Evolutionary conservation across 192 early-diverging fungal species (phyloP), one percentile per base, ranked within the genome.

Genomic region (Podila horticola): DNA sequence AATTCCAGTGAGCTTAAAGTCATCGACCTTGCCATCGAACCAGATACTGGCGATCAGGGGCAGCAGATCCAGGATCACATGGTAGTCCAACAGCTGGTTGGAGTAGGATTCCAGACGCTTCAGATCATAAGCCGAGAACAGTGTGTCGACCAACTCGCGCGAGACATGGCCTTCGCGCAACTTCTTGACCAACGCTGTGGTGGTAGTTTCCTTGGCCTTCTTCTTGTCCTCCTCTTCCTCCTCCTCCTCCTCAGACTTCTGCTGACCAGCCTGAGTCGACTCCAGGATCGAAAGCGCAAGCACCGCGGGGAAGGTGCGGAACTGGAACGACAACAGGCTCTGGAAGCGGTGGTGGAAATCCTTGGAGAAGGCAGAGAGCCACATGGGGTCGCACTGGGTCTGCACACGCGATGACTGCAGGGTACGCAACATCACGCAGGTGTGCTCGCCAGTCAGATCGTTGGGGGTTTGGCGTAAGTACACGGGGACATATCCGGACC

Each of bases 391-490:
- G 64, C 73, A 92, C 77, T 58, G 87, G 55, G 83, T 90, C 75
- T 58, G 74, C 74, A 66, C 63, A 9, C 82, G 84, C 2, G 71
- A 83, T 24, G 76, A 77, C 11, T 87, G 74, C 29, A 99, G 85
- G 5, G 91, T 91, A 67, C 93, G 94, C 45, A 99, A 88, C 97
- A 99, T 98, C 11, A 99, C 94, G 74, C 96, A 98, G 9, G 98
- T 97, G 75, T 98, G 95, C 82, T 99, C 98, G 66, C 98, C 98
- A 3, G 98, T 99, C 34, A 99, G 83, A 13, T 98, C 97, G 74
- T 99, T 99, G 71, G 93, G 83, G 11, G 98, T 99, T 81, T 99
- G 98, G 34, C 98, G 94, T 63, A 98, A 77, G 75, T 99, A 99
- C 58, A 99, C 92, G 15, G 98, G 98, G 29, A 90, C 87, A 77